A percentile compares a stretch with the other conserved stretches of the same genome.
Evolutionary conservation across 306 rosid species (phyloP).

Genomic region (Inga oerstediana): DNA sequence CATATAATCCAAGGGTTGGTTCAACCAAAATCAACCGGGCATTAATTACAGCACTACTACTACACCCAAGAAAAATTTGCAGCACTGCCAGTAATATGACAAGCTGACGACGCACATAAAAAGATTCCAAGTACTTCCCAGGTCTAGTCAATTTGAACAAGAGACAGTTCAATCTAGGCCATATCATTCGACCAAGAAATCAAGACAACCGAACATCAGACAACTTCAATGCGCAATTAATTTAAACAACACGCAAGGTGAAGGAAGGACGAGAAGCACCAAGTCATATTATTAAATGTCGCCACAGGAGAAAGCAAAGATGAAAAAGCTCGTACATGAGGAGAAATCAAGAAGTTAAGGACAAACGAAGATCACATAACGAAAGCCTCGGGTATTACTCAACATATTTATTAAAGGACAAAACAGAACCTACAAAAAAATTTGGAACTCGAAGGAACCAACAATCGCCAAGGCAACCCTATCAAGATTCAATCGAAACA

Average conservation of each 20-base stretch:
- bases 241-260: conserved; percentile 1
- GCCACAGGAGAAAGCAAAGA: not conserved
- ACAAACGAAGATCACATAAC: not conserved
- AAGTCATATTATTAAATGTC: not conserved
- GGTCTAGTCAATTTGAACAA: not conserved
- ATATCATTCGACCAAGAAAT: not conserved
- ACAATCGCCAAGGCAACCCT: not conserved
- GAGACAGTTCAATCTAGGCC: conserved; percentile 15
- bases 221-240: conserved; percentile 6
- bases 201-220: conserved; percentile 6
- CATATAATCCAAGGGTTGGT: not conserved
- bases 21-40: not conserved
- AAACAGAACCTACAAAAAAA: not conserved
- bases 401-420: not conserved
- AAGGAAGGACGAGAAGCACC: not conserved
- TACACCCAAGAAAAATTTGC: not conserved
- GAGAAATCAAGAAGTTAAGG: conserved; percentile 1
- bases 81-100: not conserved
- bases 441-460: not conserved
- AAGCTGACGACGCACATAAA: not conserved
- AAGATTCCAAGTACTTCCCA: not conserved
- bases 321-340: not conserved
- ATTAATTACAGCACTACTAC: not conserved
- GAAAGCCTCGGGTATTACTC: not conserved
- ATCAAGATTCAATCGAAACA: not conserved